Percentiles rank a stretch among this genome's conserved stretches.
These are phyloP conservation scores for Luffa aegyptiaca DNA, from an alignment of 306 rosid genomes.

Conservation along the genomic window DNA sequence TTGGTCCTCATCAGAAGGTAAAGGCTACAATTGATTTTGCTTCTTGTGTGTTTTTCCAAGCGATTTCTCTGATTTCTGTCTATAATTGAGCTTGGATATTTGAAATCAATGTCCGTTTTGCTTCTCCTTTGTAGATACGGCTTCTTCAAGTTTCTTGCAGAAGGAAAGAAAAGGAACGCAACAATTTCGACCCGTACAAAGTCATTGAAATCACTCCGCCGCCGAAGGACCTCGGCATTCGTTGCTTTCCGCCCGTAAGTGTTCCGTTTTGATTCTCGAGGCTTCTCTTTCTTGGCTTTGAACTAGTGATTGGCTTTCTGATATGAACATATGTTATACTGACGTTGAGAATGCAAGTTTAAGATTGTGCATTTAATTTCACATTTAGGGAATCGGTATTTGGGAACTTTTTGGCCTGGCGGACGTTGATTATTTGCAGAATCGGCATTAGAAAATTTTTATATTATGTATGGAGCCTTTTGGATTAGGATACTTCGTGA, in stretches of 20 bases:
- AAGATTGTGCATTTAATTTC: background rate
- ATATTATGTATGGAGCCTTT: background rate
- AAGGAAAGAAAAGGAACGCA: conserved; percentile 64
- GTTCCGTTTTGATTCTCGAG: conserved; percentile 2
- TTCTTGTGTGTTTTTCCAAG: background rate
- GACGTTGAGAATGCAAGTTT: background rate
- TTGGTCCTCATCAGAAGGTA: background rate
- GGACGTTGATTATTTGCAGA: background rate
- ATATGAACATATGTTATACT: background rate
- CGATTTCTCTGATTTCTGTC: background rate
- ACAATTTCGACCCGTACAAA: conserved; percentile 55
- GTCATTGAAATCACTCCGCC: conserved; percentile 95
- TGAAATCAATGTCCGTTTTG: background rate
- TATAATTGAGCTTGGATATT: background rate
- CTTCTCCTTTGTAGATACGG: conserved; percentile 23
- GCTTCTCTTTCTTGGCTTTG: background rate
- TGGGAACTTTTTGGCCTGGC: background rate
- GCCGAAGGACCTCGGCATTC: conserved; percentile 81
- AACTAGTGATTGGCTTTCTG: background rate
- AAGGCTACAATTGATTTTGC: background rate
- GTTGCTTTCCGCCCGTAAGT: conserved; percentile 80
- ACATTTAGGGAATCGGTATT: background rate
- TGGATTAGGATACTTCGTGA: background rate
- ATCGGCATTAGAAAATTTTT: background rate
- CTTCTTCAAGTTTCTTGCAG: conserved; percentile 50